These are phyloP conservation scores for Cytospora piceicola DNA, from an alignment of 2,329 filamentous ascomycete genomes.

Conservation along the genomic window DNA sequence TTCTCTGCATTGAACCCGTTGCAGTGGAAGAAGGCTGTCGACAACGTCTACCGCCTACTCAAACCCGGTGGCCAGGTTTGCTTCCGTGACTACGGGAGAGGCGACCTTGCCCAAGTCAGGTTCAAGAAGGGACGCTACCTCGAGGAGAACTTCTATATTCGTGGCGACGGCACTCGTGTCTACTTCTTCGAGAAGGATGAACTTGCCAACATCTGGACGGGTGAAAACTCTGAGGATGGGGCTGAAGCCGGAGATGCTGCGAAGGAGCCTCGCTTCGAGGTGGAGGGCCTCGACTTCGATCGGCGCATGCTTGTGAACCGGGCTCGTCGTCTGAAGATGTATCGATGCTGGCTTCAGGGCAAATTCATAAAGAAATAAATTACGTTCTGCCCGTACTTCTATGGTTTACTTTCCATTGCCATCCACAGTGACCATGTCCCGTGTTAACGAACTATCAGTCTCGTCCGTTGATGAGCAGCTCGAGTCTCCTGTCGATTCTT, in stretches of 20 bases:
- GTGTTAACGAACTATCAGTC: not conserved
- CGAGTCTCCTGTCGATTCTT: not conserved
- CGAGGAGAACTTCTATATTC: conserved; percentile 95
- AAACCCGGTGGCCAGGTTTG: conserved; percentile 93
- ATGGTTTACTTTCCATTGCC: not conserved
- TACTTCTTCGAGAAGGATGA: conserved; percentile 96
- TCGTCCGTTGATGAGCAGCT: not conserved
- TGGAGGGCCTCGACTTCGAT: conserved; percentile 81
- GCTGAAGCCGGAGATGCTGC: conserved; percentile 37
- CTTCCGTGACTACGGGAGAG: conserved; percentile 95
- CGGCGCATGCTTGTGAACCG: conserved; percentile 90
- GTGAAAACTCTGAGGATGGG: conserved; percentile 39
- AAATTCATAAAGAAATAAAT: conserved; percentile 72
- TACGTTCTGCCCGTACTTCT: not conserved
- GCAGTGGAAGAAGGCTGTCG: conserved; percentile 83
- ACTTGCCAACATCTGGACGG: conserved; percentile 77
- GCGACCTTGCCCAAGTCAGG: conserved; percentile 92
- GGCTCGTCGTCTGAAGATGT: conserved; percentile 93
- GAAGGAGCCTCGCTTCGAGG: conserved; percentile 59
- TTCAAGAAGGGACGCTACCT: conserved; percentile 96
- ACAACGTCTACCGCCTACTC: conserved; percentile 79
- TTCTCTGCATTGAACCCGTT: conserved; percentile 86
- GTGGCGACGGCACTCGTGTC: conserved; percentile 92
- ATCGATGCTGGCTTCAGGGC: conserved; percentile 93
- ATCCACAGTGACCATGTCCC: not conserved